Percentiles rank a stretch among this genome's conserved stretches.
phyloP scores from a whole-genome alignment of 495 filamentous ascomycete species.

The Lophiotrema nucula region DNA sequence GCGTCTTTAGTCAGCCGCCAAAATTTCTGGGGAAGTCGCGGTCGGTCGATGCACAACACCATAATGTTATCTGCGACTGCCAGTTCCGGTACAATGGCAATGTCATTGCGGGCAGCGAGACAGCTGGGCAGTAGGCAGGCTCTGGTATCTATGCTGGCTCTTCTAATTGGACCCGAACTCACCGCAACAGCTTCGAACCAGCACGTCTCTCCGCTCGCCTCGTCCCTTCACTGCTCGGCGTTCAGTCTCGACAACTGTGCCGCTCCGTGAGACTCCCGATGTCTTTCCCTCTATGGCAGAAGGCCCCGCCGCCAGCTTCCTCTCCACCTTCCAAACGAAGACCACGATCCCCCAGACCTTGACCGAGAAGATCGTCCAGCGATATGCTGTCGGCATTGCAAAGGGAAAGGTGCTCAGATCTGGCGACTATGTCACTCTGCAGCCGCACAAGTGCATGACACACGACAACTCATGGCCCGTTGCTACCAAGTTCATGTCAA shows the following conservation, averaged over 20 bases:
- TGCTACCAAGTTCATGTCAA: constrained; percentile 79
- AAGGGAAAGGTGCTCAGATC: constrained; percentile 67
- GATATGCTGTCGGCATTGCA: constrained; percentile 68
- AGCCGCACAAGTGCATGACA: constrained; percentile 76
- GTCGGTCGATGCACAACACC: constrained; percentile 15
- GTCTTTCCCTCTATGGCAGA: constrained; percentile 46
- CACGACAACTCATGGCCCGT: constrained; percentile 95
- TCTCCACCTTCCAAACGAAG: constrained; percentile 38
- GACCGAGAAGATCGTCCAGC: constrained; percentile 90
- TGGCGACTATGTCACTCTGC: constrained; percentile 81
- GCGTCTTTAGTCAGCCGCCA: constrained; percentile 7
- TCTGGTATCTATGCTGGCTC: too few species aligned
- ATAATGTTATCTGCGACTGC: constrained; percentile 1
- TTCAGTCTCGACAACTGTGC: constrained; percentile 3
- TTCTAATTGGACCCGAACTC: too few species aligned
- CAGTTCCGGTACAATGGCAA: constrained; percentile 22
- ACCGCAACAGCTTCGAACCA: not conserved
- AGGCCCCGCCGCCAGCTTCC: constrained; percentile 40
- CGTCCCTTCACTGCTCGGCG: constrained; percentile 7
- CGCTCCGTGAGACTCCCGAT: constrained; percentile 26
- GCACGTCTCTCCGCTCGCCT: constrained; percentile 5
- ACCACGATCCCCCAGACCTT: constrained; percentile 67
- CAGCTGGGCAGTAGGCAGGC: constrained; percentile 18
- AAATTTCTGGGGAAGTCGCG: constrained; percentile 3
- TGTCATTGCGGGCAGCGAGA: constrained; percentile 26